Evolutionary conservation across 2,329 filamentous ascomycete species (phyloP), one percentile per base, ranked within the genome.

Genomic region (Diaporthe eres): DNA sequence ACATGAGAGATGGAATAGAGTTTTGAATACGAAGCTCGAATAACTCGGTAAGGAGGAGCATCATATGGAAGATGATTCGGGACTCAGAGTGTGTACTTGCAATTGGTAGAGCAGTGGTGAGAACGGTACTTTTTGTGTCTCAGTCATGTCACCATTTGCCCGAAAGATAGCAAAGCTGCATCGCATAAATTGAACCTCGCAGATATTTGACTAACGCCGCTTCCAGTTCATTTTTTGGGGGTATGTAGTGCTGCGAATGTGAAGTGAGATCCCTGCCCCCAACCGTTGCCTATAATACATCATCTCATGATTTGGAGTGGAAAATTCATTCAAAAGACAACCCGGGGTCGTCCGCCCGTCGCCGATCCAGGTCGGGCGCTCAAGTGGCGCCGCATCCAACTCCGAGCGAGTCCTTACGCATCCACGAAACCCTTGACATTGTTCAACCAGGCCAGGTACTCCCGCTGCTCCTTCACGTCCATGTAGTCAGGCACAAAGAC

Each of bases 391-490:
- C 47, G 10, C 34, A 15, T 28, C n/a, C 13, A 31, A 31, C 34
- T 3, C 42, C 25, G 7, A 47, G 58, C 49, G 12, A 31, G 71
- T 19, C 55, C 75, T 84, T 88, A 95, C 77, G 92, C 92, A 83
- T 94, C 93, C 79, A 98, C 88, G 83, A 98, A 98, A 78, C 86
- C 88, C 92, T 96, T 97, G 85, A 98, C 90, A 83, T 94, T 94
- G 85, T 92, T 90, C 85, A 99, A 88, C 97, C 97, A 99, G 79
- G 90, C 88, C 77, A 97, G 88, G 86, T 99, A 99, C 90, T 99
- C 97, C 87, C 92, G 94, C 91, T 98, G 96, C 91, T 99, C 97
- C 93, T 99, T 99, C 86, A 94, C 92, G 84, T 98, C 95, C 82
- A 98, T 96, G 87, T 98, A 99, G 85, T 98, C 96, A 51, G 96